Evolutionary conservation across 192 early-diverging fungal genomes (phyloP).

Genomic region (Coemansia sp.): DNA sequence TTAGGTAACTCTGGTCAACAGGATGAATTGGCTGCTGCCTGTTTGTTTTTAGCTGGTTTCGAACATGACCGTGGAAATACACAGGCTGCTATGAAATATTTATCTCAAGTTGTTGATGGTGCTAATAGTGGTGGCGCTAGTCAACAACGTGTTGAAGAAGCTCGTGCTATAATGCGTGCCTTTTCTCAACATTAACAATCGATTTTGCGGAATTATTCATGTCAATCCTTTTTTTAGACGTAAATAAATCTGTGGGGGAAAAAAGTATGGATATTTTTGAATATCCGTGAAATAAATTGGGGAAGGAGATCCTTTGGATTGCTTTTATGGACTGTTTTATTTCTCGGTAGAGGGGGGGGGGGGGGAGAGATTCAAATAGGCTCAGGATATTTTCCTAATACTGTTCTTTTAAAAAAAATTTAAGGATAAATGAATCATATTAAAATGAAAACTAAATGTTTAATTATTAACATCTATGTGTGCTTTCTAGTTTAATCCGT

Average conservation of each 20-base stretch:
- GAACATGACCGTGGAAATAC: conserved; percentile 40
- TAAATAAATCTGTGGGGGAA: not conserved
- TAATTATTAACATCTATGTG: no score
- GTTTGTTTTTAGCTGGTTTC: conserved; percentile 41
- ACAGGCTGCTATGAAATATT: conserved; percentile 27
- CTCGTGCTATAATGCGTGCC: conserved; percentile 43
- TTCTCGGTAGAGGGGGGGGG: no score
- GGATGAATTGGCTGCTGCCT: conserved; percentile 48
- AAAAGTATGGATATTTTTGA: conserved; percentile 4
- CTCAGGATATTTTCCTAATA: no score
- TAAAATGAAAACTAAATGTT: no score
- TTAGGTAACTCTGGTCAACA: conserved; percentile 13
- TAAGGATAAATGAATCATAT: no score
- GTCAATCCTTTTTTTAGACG: not conserved
- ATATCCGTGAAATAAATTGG: not conserved
- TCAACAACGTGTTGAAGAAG: conserved; percentile 38
- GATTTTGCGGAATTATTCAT: no score
- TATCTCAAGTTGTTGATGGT: conserved; percentile 40
- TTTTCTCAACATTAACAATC: conserved; percentile 8
- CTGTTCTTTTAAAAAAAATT: no score
- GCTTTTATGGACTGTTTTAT: not conserved
- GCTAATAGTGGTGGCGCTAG: conserved; percentile 22
- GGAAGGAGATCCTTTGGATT: not conserved
- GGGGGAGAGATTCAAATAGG: no score
- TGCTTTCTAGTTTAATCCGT: no score